phyloP scores from a whole-genome alignment of 2,329 filamentous ascomycete species.

The Pyrenophora tritici-repentis region DNA sequence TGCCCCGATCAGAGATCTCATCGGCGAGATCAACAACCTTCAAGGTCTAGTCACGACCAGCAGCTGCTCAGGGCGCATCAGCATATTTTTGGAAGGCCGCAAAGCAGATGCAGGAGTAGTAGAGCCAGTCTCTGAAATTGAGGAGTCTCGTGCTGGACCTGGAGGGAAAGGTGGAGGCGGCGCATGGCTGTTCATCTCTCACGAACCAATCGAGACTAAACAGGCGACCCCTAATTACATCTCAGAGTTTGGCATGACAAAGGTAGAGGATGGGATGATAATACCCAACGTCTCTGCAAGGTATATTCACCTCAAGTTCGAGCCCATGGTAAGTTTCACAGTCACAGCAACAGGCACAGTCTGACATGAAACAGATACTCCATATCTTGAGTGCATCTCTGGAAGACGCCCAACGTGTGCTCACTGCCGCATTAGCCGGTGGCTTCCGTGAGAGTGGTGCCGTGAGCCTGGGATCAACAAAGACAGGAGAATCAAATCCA shows the following conservation, averaged over 20 bases:
- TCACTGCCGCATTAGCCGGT: slow-evolving; percentile 75
- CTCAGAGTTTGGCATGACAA: slow-evolving; percentile 49
- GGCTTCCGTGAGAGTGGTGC: slow-evolving; percentile 92
- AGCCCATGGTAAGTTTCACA: slow-evolving; percentile 76
- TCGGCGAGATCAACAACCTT: slow-evolving; percentile 75
- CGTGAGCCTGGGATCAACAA: slow-evolving; percentile 61
- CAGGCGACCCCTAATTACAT: slow-evolving; percentile 21
- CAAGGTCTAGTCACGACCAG: slow-evolving; percentile 87
- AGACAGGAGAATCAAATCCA: slow-evolving; percentile 58
- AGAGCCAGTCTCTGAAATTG: slow-evolving; percentile 15
- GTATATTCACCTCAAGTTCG: slow-evolving; percentile 84
- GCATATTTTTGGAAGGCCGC: slow-evolving; percentile 82
- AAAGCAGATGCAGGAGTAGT: slow-evolving; percentile 48
- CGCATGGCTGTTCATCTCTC: slow-evolving; percentile 85
- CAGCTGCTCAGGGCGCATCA: slow-evolving; percentile 86
- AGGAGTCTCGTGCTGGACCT: slow-evolving; percentile 59
- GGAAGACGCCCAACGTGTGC: slow-evolving; percentile 72
- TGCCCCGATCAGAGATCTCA: slow-evolving; percentile 74
- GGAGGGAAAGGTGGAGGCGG: slow-evolving; percentile 83
- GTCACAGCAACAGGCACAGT: slow-evolving; percentile 1
- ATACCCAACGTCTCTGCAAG: slow-evolving; percentile 41
- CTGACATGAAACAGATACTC: slow-evolving; percentile 68
- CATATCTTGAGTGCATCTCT: slow-evolving; percentile 81
- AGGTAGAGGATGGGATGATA: slow-evolving; percentile 1
- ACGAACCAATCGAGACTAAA: slow-evolving; percentile 65